A percentile compares a stretch with the other conserved stretches of the same genome.
These are phyloP conservation scores for Vanilla planifolia DNA, from an alignment of 106 monocot species.

Conservation along the genomic window DNA sequence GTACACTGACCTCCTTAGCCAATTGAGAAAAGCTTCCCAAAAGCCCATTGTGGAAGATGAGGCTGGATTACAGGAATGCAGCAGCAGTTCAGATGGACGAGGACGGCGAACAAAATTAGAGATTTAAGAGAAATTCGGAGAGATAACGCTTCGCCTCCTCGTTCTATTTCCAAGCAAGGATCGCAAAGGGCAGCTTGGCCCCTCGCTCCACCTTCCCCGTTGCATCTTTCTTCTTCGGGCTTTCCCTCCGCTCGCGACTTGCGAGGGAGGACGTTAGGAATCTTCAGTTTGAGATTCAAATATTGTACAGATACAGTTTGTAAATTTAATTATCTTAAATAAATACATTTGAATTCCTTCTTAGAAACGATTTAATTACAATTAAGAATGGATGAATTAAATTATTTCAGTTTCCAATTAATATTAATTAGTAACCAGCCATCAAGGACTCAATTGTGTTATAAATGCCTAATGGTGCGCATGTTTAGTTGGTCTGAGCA, in stretches of 20 bases:
- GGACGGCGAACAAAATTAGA: neutral
- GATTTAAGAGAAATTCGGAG: neutral
- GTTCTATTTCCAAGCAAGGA: neutral
- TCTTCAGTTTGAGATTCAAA: too few species aligned
- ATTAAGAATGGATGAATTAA: too few species aligned
- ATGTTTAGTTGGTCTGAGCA: too few species aligned
- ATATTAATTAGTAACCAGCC: too few species aligned
- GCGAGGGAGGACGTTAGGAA: too few species aligned
- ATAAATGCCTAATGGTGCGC: too few species aligned
- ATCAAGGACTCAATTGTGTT: too few species aligned
- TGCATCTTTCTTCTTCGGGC: neutral
- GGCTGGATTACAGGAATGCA: neutral
- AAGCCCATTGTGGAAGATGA: slow-evolving; percentile 50
- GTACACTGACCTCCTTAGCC: slow-evolving; percentile 71
- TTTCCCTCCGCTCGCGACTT: neutral
- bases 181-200: neutral
- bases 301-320: too few species aligned
- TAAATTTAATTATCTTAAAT: too few species aligned
- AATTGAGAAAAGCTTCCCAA: slow-evolving; percentile 91
- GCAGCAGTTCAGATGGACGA: neutral
- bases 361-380: too few species aligned
- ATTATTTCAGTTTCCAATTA: too few species aligned
- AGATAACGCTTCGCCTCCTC: neutral
- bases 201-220: neutral
- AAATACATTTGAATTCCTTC: too few species aligned